Evolutionary conservation across 257 asterid species (phyloP), one percentile per base, ranked within the genome.

Genomic region (Coffea canephora): DNA sequence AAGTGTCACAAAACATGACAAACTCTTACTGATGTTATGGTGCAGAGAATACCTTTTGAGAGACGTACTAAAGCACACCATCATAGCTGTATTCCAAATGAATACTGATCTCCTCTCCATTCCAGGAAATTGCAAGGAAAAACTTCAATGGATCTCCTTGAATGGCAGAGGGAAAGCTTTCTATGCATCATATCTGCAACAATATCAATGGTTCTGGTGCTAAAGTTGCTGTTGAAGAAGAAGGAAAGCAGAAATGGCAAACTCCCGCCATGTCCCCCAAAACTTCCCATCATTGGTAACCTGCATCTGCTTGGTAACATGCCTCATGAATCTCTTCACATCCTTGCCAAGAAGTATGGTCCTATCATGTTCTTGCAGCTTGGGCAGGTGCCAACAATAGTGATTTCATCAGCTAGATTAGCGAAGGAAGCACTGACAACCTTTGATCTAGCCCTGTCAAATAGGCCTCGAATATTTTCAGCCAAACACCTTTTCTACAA

Each of bases 261-360:
- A 77, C 86, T 45, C 74, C 92, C 84, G 14, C 91, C 91, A 48
- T 76, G 87, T 81, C 95, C 93, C 5, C 85, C 76, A 23, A 86
- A 80, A 21, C 91, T 90, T 36, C 93, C 95, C 21, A 75, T 90
- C 41, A 86, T 90, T 3, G 95, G 95, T 46, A 90, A 90, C 80
- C 93, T 90, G 76, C 90, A 89, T 73, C 91, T 82, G 69, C 90
- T 90, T 1, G 87, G 95, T 8, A 84, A 82, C 45, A 72, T 79
- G 67, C 93, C 95, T 11, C 95, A 89, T 84, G 79, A 86, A 70
- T 86, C 91, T 48, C 88, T 90, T 36, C 69, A 69, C 78, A 46
- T 74, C 19, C 86, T 87, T 4, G 75, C 95, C 62, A 82, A 84
- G 76, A 84, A 78, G 70, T 78, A 27, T 14, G 95, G 95, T 62